Conservation (phyloP, 2,329 filamentous ascomycete genomes). For the Pseudogymnoascus sp. region DNA sequence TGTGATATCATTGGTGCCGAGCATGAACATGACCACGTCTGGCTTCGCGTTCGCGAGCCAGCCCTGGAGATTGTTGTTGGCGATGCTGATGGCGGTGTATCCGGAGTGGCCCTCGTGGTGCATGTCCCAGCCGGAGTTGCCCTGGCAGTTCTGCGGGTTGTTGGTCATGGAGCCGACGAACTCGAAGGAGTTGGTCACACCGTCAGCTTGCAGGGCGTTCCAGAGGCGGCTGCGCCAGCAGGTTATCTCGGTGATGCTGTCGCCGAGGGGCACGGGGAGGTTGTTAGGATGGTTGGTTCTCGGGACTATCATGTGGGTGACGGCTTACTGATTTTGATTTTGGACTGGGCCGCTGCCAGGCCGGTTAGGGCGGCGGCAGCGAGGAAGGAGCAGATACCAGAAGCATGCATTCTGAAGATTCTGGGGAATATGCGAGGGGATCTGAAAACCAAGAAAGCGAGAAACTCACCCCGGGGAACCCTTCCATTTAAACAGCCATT, state of each 20-base stretch:
- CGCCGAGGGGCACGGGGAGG: slow-evolving; percentile 33
- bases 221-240: slow-evolving; percentile 37
- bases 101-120: slow-evolving; percentile 38
- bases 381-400: not conserved
- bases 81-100: slow-evolving; percentile 36
- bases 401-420: not conserved
- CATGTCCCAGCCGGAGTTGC: slow-evolving; percentile 29
- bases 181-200: slow-evolving; percentile 29
- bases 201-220: slow-evolving; percentile 30
- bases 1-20: slow-evolving; percentile 38
- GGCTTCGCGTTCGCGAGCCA: slow-evolving; percentile 32
- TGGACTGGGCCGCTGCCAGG: not conserved
- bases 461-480: not conserved
- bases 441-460: not conserved
- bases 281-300: too few species aligned
- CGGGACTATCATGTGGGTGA: not conserved
- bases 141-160: slow-evolving; percentile 30
- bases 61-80: slow-evolving; percentile 31
- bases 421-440: not conserved
- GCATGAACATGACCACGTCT: slow-evolving; percentile 38
- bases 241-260: slow-evolving; percentile 38
- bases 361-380: not conserved
- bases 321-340: not conserved
- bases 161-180: slow-evolving; percentile 35
- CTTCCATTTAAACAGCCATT: not conserved